Evolutionary conservation across 1,139 yeast species (phyloP).

Genomic region (Geotrichum cucujoidarum): DNA sequence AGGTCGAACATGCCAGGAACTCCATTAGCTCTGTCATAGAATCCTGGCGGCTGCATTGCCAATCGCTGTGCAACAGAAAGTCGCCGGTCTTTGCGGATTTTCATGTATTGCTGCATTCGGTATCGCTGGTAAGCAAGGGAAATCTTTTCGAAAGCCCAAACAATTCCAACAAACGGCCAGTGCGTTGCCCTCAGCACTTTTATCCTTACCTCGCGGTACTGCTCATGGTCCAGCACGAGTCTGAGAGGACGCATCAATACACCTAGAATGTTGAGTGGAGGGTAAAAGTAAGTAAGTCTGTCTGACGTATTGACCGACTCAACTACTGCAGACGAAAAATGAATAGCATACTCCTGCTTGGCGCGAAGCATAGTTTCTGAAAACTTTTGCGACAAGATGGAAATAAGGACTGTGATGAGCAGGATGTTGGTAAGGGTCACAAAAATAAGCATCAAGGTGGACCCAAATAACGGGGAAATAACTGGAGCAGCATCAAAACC

Average conservation of each 20-base stretch:
- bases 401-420: slow-evolving; percentile 34
- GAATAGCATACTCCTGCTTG: slow-evolving; percentile 31
- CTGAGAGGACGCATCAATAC: slow-evolving; percentile 33
- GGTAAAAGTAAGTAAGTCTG: slow-evolving; percentile 34
- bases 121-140: slow-evolving; percentile 4
- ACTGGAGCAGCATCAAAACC: slow-evolving; percentile 34
- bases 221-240: slow-evolving; percentile 26
- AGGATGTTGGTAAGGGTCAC: slow-evolving; percentile 32
- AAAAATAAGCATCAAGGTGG: slow-evolving; percentile 34
- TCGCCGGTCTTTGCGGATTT: slow-evolving; percentile 12
- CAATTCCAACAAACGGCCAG: slow-evolving; percentile 31
- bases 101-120: slow-evolving; percentile 4
- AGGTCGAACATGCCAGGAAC: too few species aligned
- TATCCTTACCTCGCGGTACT: slow-evolving; percentile 30
- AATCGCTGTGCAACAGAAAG: slow-evolving; percentile 8
- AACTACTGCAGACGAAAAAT: slow-evolving; percentile 33
- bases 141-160: slow-evolving; percentile 28
- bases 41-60: neutral
- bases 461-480: slow-evolving; percentile 33
- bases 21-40: too few species aligned
- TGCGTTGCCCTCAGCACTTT: slow-evolving; percentile 32
- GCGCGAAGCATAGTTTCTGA: slow-evolving; percentile 35
- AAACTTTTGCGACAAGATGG: slow-evolving; percentile 35
- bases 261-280: slow-evolving; percentile 34
- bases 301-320: slow-evolving; percentile 35